Evolutionary conservation across 495 filamentous ascomycete species (phyloP), one percentile per base, ranked within the genome.

Genomic region (Cercophora scortea): DNA sequence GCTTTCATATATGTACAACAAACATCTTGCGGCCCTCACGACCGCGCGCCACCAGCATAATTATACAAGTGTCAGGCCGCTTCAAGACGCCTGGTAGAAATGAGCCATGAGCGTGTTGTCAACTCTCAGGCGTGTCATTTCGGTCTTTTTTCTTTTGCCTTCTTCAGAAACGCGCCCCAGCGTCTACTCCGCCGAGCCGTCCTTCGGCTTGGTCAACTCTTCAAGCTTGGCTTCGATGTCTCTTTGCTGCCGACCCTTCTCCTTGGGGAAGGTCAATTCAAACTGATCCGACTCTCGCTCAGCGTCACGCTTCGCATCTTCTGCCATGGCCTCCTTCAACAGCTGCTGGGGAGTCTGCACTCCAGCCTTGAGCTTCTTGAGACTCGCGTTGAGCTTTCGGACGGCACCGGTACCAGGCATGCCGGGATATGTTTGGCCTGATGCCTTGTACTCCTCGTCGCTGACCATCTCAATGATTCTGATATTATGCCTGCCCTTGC

Each of bases 401-500:
- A 74, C 42, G 8, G 50, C 42, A 42, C 74, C 74, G 18, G 65
- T 70, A 47, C 53, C 62, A 7, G 65, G 61, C 56, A 71, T 66
- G 35, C 76, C 76, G 3, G 72, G 66, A 56, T 78, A 81, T 7
- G 51, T 59, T 50, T 65, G 32, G 33, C 74, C 75, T 40, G 63
- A 71, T 0, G 46, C 45, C 17, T 54, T 57, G 65, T 77, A 95
- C 46, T 88, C 82, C 52, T 84, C 77, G 61, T 94, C 87, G 53
- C 75, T 75, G 13, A 94, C 72, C 53, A 95, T 76, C 55, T 84
- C 71, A 45, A 94, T 74, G 43, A 90, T 68, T 47, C 83, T 81
- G 35, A 93, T 68, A 61, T 90, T 90, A 76, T 86, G 86, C 67
- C 95, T 95, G 34, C 89, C 89, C 33, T 79, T 67, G 57, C 89